Base-by-base conservation (phyloP, 1,139 yeast species). In the Hyphopichia fennica region DNA sequence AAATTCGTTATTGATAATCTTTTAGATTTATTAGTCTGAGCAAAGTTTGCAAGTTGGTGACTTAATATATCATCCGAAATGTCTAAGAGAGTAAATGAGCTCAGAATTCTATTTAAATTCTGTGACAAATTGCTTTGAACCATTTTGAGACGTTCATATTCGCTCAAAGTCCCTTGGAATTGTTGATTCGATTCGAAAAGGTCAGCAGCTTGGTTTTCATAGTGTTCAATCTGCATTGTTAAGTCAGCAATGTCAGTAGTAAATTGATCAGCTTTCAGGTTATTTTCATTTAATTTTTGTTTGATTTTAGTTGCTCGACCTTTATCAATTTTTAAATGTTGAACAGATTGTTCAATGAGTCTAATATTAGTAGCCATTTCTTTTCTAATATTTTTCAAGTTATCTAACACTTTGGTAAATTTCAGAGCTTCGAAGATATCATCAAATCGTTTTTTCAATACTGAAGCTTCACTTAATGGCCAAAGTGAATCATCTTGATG, bases 401-500 rank as follows among this genome's bases (percentile, higher is more conserved):
- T 82, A 45, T 91, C 97, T 37, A 93, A 68, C 1, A 95, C 96
- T 58, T 88, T 91, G 1, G 97, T 90, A 55, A 87, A 95, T 61
- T 89, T 90, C 51, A 90, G 80, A 0, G 98, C 96, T 61, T 95
- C 98, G 54, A 95, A 95, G 6, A 95, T 93, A 59, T 93, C 99
- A 62, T 95, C 99, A 56, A 95, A 95, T 45, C 93, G 77, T 64
- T 91, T 91, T 65, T 95, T 95, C 57, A 95, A 74, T 13, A 79
- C 79, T 7, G 96, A 76, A 1, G 99, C 96, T 62, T 95, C 99
- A 51, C 93, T 82, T 43, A 95, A 70, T 1, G 99, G 99, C 99
- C 99, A 95, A 33, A 89, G 66, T 56, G 95, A 85, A 46, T 95
- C 99, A 57, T 95, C 99, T 62, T 95, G 99, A 58, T 95, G 99